These are phyloP conservation scores for Marasmius oreades DNA, from an alignment of 1,284 basidiomycete genomes.

Conservation along the genomic window DNA sequence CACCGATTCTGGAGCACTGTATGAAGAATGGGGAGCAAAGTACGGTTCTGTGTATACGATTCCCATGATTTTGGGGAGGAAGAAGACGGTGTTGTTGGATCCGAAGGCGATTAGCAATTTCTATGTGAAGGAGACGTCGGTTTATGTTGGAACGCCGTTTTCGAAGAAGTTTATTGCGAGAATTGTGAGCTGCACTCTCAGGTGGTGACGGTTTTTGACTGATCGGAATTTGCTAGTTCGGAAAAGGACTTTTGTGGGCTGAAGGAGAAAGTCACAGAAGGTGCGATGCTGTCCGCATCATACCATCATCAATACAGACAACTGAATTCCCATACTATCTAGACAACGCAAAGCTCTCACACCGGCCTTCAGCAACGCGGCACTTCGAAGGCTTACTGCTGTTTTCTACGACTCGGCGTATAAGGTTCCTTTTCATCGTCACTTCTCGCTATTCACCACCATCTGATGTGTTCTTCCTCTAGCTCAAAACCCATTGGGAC, in stretches of 20 bases:
- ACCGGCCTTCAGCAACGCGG: conserved; percentile 38
- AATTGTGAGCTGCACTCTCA: conserved; percentile 28
- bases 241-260: conserved; percentile 46
- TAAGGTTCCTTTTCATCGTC: conserved; percentile 38
- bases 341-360: conserved; percentile 40
- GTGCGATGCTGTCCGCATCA: background rate
- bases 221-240: conserved; percentile 33
- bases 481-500: conserved; percentile 54
- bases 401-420: conserved; percentile 42
- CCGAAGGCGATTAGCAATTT: conserved; percentile 53
- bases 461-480: background rate
- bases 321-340: background rate
- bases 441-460: too few species aligned
- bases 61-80: conserved; percentile 36
- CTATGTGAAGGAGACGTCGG: conserved; percentile 45
- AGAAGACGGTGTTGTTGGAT: conserved; percentile 44
- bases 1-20: conserved; percentile 28
- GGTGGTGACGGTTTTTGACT: too few species aligned
- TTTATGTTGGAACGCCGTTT: conserved; percentile 39
- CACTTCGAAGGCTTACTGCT: conserved; percentile 31
- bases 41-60: conserved; percentile 47
- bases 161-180: conserved; percentile 36
- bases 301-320: background rate
- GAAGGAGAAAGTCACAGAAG: conserved; percentile 49
- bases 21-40: conserved; percentile 40